A percentile compares a stretch with the other conserved stretches of the same genome.
These are phyloP conservation scores for Colletotrichum echinochloae DNA, from an alignment of 2,329 filamentous ascomycete species.

Conservation along the genomic window DNA sequence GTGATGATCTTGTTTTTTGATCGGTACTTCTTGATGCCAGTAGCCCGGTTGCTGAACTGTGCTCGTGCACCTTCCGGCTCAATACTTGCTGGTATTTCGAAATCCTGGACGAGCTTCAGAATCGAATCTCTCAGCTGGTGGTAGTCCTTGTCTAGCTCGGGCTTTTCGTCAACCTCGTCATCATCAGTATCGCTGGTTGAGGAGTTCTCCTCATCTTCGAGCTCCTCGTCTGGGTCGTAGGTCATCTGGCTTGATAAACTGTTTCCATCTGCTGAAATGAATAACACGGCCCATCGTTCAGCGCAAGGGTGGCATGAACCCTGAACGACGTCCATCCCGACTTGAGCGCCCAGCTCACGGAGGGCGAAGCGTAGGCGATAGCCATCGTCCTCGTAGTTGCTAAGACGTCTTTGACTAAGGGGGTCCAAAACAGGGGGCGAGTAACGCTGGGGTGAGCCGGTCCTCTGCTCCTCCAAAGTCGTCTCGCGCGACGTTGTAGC, in stretches of 20 bases:
- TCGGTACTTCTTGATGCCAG: slow-evolving; percentile 68
- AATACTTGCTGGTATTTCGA: slow-evolving; percentile 78
- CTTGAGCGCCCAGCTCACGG: slow-evolving; percentile 75
- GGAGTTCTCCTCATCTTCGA: slow-evolving; percentile 72
- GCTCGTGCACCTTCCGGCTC: slow-evolving; percentile 70
- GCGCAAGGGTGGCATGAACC: slow-evolving; percentile 82
- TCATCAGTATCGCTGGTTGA: slow-evolving; percentile 72
- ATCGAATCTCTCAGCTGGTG: slow-evolving; percentile 85
- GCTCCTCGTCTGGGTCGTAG: slow-evolving; percentile 75
- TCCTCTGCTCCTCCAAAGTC: slow-evolving; percentile 66
- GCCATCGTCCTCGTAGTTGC: slow-evolving; percentile 72
- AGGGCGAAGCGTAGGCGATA: slow-evolving; percentile 74
- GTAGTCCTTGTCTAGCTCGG: slow-evolving; percentile 81
- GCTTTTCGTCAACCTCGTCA: slow-evolving; percentile 69
- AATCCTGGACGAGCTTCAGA: slow-evolving; percentile 83
- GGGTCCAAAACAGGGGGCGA: slow-evolving; percentile 64
- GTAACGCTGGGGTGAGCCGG: slow-evolving; percentile 64
- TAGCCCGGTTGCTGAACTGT: slow-evolving; percentile 78
- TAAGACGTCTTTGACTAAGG: slow-evolving; percentile 56
- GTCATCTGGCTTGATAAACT: slow-evolving; percentile 77
- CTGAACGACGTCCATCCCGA: slow-evolving; percentile 73
- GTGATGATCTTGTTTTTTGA: slow-evolving; percentile 70
- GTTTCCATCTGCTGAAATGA: slow-evolving; percentile 79
- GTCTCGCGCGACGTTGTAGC: slow-evolving; percentile 74
- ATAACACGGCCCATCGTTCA: slow-evolving; percentile 85